A percentile compares a stretch with the other conserved stretches of the same genome.
Evolutionary conservation across 2,329 filamentous ascomycete genomes (phyloP).

Genomic region (Trichothecium roseum): DNA sequence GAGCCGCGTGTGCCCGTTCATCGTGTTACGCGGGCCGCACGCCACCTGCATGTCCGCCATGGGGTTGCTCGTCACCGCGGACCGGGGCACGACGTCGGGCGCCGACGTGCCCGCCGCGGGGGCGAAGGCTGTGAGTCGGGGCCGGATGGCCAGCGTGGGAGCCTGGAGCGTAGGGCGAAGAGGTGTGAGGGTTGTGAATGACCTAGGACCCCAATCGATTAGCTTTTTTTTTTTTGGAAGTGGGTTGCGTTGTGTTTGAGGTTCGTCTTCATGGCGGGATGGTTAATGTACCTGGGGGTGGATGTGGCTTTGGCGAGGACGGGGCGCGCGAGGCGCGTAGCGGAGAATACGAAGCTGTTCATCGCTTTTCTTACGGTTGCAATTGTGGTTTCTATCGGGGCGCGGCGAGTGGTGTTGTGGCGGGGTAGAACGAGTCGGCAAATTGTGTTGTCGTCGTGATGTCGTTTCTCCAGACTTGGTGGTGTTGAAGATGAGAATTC

Average conservation of each 20-base stretch:
- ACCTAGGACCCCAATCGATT: conserved; percentile 16
- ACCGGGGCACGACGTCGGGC: conserved; percentile 34
- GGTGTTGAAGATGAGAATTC: too few relatives aligned
- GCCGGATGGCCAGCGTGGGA: conserved; percentile 19
- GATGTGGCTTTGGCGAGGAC: background rate
- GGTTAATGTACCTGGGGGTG: conserved; percentile 1
- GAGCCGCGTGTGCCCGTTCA: conserved; percentile 42
- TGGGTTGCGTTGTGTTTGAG: too few relatives aligned
- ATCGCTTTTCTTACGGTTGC: background rate
- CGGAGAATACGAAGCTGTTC: conserved; percentile 1
- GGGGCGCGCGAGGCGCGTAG: conserved; percentile 3
- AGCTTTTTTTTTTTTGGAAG: too few relatives aligned
- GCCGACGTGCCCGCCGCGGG: conserved; percentile 13
- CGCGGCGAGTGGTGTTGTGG: too few relatives aligned
- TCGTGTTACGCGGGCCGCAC: conserved; percentile 48
- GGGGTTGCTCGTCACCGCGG: conserved; percentile 40
- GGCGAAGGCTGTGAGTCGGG: conserved; percentile 17
- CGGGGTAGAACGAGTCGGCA: too few relatives aligned
- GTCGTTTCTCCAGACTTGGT: too few relatives aligned
- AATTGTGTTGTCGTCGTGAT: too few relatives aligned
- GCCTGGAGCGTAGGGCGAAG: conserved; percentile 36
- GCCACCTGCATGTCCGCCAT: conserved; percentile 40
- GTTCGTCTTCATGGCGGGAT: background rate
- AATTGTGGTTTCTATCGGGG: too few relatives aligned
- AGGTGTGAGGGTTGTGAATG: conserved; percentile 37